Evolutionary conservation across 23 red algal species (phyloP), one percentile per base, ranked within the genome.

Genomic region (Gracilaria vermiculophylla): DNA sequence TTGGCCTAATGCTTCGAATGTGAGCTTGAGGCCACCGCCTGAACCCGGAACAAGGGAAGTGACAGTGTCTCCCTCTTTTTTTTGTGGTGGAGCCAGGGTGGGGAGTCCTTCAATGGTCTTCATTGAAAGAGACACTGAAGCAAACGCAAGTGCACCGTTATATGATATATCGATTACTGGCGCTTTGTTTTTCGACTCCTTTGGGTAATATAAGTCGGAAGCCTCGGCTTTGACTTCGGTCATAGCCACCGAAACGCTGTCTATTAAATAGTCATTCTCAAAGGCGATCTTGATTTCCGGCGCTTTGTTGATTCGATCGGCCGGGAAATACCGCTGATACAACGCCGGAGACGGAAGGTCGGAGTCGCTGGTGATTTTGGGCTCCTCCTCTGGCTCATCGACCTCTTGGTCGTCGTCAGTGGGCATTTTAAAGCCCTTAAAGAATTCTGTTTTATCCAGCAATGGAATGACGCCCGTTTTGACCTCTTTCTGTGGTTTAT

Each of bases 91-190:
- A 42, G 90, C 31, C 80, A 77, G 31, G 12, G 92, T 79, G 24
- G 92, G 92, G 6, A 77, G 77, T 35, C 58, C 58, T 29, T 88
- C 83, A 53, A 94, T 76, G 42, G 39, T 10, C 11, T 69, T 53
- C 24, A 87, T 44, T 14, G 49, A 73, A 19, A 94, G 39, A n/a
- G 71, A 74, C 21, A 94, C 82, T 20, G 69, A 87, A 25, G 92
- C 92, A 20, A 23, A 69, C 23, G 49, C 20, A 35, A 88, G 43
- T 21, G 17, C 53, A 36, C 92, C 92, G 33, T 72, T 76, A 57
- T 94, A 94, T 19, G 55, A 88, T 5, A 94, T 94, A 36, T 86
- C 80, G 78, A 94, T 94, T 5, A 81, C 44, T 0, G 92, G 92
- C 35, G 92, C 92, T 66, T 88, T 94, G 73, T 80, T 72, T 54